Evolutionary conservation across 2,329 filamentous ascomycete species (phyloP).

Genomic region (Venturia asperata): DNA sequence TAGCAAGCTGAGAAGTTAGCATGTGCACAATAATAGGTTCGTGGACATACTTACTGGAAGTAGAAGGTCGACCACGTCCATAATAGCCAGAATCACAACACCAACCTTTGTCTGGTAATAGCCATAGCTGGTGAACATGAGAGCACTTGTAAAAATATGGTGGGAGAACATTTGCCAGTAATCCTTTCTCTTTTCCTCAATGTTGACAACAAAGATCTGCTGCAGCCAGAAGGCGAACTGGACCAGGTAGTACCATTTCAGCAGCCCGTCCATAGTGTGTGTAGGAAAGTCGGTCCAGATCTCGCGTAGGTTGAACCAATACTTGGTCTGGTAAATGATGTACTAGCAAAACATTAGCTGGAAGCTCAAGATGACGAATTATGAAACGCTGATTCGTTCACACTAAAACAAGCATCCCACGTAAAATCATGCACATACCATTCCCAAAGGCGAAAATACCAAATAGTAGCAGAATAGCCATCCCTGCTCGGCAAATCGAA

Average conservation of each 20-base stretch:
- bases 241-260: constrained; percentile 84
- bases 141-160: constrained; percentile 78
- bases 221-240: constrained; percentile 93
- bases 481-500: constrained; percentile 87
- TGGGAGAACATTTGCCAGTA: constrained; percentile 94
- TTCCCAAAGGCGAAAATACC: constrained; percentile 73
- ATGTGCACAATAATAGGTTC: not conserved
- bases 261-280: constrained; percentile 62
- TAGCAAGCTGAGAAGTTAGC: constrained; percentile 60
- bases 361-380: not conserved
- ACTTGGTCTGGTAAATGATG: constrained; percentile 68
- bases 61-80: constrained; percentile 88
- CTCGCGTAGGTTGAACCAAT: constrained; percentile 67
- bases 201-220: constrained; percentile 87
- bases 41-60: constrained; percentile 60
- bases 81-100: constrained; percentile 79
- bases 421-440: constrained; percentile 48
- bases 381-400: not conserved
- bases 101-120: constrained; percentile 84
- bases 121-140: constrained; percentile 76
- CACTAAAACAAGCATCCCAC: constrained; percentile 19
- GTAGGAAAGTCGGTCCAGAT: constrained; percentile 83
- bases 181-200: constrained; percentile 90
- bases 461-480: constrained; percentile 83
- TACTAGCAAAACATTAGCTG: constrained; percentile 50